Conservation (phyloP, 257 asterid genomes). For the Striga asiatica region DNA sequence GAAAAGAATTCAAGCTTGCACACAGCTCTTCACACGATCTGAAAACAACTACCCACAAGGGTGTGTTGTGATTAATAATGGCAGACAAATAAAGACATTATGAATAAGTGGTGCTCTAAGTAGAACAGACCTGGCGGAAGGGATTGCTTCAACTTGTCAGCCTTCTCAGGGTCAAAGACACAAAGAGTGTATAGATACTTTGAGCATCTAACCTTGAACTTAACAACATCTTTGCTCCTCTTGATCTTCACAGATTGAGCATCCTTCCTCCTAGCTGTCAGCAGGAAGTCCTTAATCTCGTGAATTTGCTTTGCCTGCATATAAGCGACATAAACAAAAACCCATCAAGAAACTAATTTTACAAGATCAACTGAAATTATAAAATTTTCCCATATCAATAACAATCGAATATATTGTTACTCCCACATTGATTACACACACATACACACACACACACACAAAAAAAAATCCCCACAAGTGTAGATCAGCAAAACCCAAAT, state of each 20-base stretch:
- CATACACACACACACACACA: too few relatives aligned
- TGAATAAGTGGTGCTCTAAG: not conserved
- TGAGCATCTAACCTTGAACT: conserved; percentile 32
- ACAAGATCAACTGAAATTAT: too few relatives aligned
- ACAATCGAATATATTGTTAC: too few relatives aligned
- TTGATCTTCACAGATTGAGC: conserved; percentile 31
- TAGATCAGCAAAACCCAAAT: too few relatives aligned
- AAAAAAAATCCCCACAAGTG: too few relatives aligned
- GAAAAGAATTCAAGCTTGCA: not conserved
- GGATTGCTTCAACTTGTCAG: conserved; percentile 33
- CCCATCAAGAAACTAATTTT: not conserved
- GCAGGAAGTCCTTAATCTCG: conserved; percentile 33
- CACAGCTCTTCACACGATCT: not conserved
- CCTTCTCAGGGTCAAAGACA: conserved; percentile 30
- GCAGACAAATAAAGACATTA: not conserved
- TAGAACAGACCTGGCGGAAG: conserved; percentile 26
- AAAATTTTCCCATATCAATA: too few relatives aligned
- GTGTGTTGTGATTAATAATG: too few relatives aligned
- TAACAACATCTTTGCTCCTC: conserved; percentile 29
- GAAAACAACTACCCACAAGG: not conserved
- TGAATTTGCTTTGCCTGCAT: conserved; percentile 32
- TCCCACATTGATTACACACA: too few relatives aligned
- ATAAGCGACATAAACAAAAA: not conserved
- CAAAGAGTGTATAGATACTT: conserved; percentile 30
- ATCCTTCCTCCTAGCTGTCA: conserved; percentile 31